Base-by-base conservation (phyloP, 2,329 filamentous ascomycete genomes). In the Neonectria magnoliae region DNA sequence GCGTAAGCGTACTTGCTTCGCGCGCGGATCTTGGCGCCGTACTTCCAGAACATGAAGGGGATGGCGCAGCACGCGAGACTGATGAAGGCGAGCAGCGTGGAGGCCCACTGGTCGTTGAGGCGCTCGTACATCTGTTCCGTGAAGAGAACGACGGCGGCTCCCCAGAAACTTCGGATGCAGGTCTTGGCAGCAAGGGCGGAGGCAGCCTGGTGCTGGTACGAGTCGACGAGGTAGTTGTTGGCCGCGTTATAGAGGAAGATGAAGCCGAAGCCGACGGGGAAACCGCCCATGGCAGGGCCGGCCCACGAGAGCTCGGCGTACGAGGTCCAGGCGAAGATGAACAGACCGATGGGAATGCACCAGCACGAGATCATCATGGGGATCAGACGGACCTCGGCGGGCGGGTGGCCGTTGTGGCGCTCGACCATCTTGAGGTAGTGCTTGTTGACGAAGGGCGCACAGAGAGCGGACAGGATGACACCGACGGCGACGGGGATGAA, bases 401-500 rank as follows among this genome's bases (percentile, higher is more conserved):
- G 92, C 1, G 93, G 93, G 57, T 88, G 87, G 67, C 92, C 91
- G 73, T 89, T 85, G 80, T 91, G 85, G 76, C 90, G 87, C 4
- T 79, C 71, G 5, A 85, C 86, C 36, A 92, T 77, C 41, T 78
- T 85, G 62, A 95, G 79, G 81, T 97, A 97, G 81, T 97, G 91
- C 65, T 87, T 91, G 85, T 97, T 97, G 74, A 97, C 88, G 0
- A 91, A 70, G 0, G 93, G 91, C 1, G 92, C 83, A 77, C 88
- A 92, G 13, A 80, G 73, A 16, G 93, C 91, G 1, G 90, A 91
- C 45, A 81, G 65, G 2, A 95, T 18, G 16, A 96, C 92, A 55
- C 93, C 93, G 18, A 96, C 81, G 8, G 93, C 92, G 50, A 96
- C 78, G 2, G 93, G 93, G 67, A 96, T 94, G 78, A 97, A 97